These are phyloP conservation scores for Aplosporella prunicola DNA, from an alignment of 2,329 filamentous ascomycete species.

Conservation along the genomic window DNA sequence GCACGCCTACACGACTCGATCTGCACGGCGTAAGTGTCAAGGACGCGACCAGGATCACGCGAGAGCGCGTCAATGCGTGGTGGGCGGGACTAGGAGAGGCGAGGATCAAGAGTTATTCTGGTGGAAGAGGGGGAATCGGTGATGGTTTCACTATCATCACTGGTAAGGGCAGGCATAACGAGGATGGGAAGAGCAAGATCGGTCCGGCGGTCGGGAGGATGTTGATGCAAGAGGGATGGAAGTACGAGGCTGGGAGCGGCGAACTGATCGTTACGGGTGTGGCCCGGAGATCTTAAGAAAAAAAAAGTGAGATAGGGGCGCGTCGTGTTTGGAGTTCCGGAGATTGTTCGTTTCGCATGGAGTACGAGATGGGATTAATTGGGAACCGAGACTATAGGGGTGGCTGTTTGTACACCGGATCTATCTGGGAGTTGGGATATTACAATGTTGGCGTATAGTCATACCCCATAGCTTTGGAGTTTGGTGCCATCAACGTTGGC, in stretches of 20 bases:
- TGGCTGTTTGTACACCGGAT: too few relatives aligned
- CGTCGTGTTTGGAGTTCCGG: too few relatives aligned
- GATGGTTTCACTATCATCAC: constrained; percentile 67
- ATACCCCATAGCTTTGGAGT: too few relatives aligned
- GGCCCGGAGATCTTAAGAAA: constrained; percentile 23
- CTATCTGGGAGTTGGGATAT: too few relatives aligned
- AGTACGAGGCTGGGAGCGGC: constrained; percentile 61
- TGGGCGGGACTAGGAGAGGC: constrained; percentile 64
- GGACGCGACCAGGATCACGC: constrained; percentile 71
- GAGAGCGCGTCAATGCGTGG: constrained; percentile 59
- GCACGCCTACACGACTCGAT: constrained; percentile 54
- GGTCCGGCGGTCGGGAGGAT: constrained; percentile 71
- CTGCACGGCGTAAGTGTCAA: constrained; percentile 75
- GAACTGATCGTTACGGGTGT: constrained; percentile 59
- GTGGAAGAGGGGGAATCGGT: constrained; percentile 34
- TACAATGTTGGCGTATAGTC: too few relatives aligned
- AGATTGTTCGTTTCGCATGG: too few relatives aligned
- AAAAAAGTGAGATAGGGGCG: too few relatives aligned
- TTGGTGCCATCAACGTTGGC: too few relatives aligned
- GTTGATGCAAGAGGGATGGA: constrained; percentile 74
- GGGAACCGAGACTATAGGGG: too few relatives aligned
- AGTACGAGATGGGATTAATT: too few relatives aligned
- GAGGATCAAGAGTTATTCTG: constrained; percentile 38
- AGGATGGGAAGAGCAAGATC: constrained; percentile 64
- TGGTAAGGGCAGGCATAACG: constrained; percentile 69